Conservation (phyloP, 768 basidiomycete species). For the Mycena amicta region DNA sequence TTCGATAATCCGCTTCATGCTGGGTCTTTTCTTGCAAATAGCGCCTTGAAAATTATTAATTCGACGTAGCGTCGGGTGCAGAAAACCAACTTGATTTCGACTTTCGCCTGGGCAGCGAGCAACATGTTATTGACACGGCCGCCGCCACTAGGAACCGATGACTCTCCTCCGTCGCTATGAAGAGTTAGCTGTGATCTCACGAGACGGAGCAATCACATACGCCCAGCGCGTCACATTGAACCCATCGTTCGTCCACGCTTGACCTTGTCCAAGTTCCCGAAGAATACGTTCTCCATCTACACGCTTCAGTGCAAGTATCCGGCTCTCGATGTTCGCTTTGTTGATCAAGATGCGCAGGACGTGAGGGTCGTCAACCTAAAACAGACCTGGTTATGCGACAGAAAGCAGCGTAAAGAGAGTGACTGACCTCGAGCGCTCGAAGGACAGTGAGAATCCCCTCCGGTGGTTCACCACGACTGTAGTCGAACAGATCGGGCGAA, state of each 20-base stretch:
- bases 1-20: conserved; percentile 40
- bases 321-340: conserved; percentile 67
- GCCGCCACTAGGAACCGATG: conserved; percentile 11
- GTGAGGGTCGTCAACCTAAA: conserved; percentile 73
- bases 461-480: conserved; percentile 69
- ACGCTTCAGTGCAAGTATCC: conserved; percentile 66
- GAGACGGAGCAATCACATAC: conserved; percentile 41
- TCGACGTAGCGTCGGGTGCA: background rate
- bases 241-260: background rate
- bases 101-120: conserved; percentile 14
- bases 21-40: conserved; percentile 42
- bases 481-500: conserved; percentile 82
- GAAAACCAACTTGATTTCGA: conserved; percentile 11
- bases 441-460: conserved; percentile 69
- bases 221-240: conserved; percentile 66
- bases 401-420: background rate
- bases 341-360: conserved; percentile 86
- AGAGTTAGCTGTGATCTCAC: background rate
- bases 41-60: conserved; percentile 38
- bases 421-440: conserved; percentile 75
- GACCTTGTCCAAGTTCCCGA: conserved; percentile 57
- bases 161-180: conserved; percentile 20
- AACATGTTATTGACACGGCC: conserved; percentile 10
- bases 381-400: conserved; percentile 13
- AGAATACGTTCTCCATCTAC: conserved; percentile 61